phyloP scores from a whole-genome alignment of 2,329 filamentous ascomycete genomes.

The Fusarium protoensiforme region DNA sequence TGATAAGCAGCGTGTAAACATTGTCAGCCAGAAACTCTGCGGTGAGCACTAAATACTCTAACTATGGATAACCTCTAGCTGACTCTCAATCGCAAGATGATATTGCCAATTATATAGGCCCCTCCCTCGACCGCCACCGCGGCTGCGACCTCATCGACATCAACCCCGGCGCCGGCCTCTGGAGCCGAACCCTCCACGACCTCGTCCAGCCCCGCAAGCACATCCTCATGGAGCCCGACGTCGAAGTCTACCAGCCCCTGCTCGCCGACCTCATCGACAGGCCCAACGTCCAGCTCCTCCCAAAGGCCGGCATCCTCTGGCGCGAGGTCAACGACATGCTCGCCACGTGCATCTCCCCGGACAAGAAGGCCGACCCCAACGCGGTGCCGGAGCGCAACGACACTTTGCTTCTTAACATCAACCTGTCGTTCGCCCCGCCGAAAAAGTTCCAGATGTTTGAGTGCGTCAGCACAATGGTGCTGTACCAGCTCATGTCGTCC shows the following conservation, averaged over 20 bases:
- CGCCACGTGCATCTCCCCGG: constrained; percentile 59
- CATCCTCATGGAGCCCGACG: constrained; percentile 81
- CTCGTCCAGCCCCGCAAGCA: constrained; percentile 82
- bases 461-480: constrained; percentile 66
- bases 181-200: constrained; percentile 81
- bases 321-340: constrained; percentile 67
- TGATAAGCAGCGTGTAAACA: constrained; percentile 60
- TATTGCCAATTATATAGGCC: constrained; percentile 74
- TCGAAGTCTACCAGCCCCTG: constrained; percentile 66
- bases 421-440: constrained; percentile 67
- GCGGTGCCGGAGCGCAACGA: constrained; percentile 69
- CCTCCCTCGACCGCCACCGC: constrained; percentile 73
- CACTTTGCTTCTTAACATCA: constrained; percentile 78
- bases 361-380: constrained; percentile 47
- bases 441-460: constrained; percentile 62
- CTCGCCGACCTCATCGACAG: constrained; percentile 67
- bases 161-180: constrained; percentile 82
- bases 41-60: constrained; percentile 44
- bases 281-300: constrained; percentile 61
- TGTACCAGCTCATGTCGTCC: constrained; percentile 70
- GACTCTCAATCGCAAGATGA: too few relatives aligned
- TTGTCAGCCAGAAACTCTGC: constrained; percentile 63
- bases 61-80: background rate
- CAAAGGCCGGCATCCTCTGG: constrained; percentile 69
- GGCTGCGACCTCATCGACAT: constrained; percentile 90